phyloP scores from a whole-genome alignment of 257 asterid genomes.

The Anisodus acutangulus region DNA sequence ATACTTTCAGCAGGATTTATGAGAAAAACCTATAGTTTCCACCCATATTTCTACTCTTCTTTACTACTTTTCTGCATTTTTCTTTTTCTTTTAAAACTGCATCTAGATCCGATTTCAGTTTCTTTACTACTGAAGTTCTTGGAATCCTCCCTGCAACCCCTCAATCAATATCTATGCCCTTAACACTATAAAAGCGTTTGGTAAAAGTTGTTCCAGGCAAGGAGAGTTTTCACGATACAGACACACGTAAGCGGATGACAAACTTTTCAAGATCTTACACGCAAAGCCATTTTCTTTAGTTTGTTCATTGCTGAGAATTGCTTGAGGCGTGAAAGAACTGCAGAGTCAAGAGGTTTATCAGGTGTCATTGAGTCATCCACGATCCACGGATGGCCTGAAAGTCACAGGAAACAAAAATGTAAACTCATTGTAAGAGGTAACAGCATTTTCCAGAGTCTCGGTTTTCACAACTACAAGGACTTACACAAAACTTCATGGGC shows the following conservation, averaged over 20 bases:
- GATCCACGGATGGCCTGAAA: slow-evolving; percentile 93
- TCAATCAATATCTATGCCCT: background rate
- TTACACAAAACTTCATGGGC: slow-evolving; percentile 94
- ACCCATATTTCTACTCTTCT: background rate
- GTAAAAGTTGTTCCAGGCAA: background rate
- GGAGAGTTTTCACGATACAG: background rate
- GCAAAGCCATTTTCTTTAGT: slow-evolving; percentile 96
- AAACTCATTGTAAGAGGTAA: slow-evolving; percentile 14
- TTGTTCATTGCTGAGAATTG: slow-evolving; percentile 98
- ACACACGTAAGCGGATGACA: slow-evolving; percentile 24
- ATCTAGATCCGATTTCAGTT: slow-evolving; percentile 14
- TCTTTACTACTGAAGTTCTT: slow-evolving; percentile 11
- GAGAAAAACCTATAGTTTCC: background rate
- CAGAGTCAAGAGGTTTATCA: slow-evolving; percentile 96
- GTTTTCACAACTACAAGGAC: slow-evolving; percentile 30
- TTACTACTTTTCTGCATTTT: slow-evolving; percentile 11
- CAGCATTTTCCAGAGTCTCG: background rate
- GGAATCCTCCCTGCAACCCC: slow-evolving; percentile 12
- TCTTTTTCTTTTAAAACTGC: background rate
- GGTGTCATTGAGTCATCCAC: slow-evolving; percentile 91
- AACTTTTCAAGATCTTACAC: slow-evolving; percentile 56
- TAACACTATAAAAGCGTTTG: background rate
- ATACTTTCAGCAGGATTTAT: background rate
- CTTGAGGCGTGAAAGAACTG: slow-evolving; percentile 89
- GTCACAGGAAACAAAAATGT: slow-evolving; percentile 26